A percentile compares a stretch with the other conserved stretches of the same genome.
These are phyloP conservation scores for Hypoxylon sp. DNA, from an alignment of 2,329 filamentous ascomycete genomes.

Conservation along the genomic window DNA sequence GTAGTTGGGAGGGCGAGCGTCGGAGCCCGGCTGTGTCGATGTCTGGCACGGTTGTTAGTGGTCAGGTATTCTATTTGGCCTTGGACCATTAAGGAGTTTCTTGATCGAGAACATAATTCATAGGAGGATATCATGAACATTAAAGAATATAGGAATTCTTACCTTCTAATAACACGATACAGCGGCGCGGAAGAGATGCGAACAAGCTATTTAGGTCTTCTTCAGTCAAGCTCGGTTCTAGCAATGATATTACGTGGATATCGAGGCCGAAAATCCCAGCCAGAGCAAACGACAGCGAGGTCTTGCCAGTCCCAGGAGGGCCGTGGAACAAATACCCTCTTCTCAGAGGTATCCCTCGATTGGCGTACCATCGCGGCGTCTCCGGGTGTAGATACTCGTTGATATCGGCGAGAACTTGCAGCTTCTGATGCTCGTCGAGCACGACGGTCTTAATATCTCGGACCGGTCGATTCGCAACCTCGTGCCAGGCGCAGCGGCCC, in stretches of 20 bases:
- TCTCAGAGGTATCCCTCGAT: conserved; percentile 81
- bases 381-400: conserved; percentile 82
- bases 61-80: background rate
- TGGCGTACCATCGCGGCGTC: conserved; percentile 80
- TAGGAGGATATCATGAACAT: background rate
- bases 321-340: conserved; percentile 85
- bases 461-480: conserved; percentile 74
- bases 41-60: conserved; percentile 56
- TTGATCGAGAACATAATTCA: background rate
- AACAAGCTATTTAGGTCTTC: conserved; percentile 73
- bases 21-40: conserved; percentile 76
- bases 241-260: conserved; percentile 74
- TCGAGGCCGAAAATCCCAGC: conserved; percentile 76
- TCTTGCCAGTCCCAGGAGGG: conserved; percentile 82
- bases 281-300: conserved; percentile 75
- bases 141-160: background rate
- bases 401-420: conserved; percentile 77
- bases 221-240: conserved; percentile 73
- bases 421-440: conserved; percentile 76
- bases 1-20: conserved; percentile 54
- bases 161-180: conserved; percentile 74
- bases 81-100: background rate
- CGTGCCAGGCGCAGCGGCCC: conserved; percentile 65
- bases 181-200: conserved; percentile 71
- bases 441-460: conserved; percentile 83